These are phyloP conservation scores for Conticribra guillardii DNA, from an alignment of 108 stramenopile species.

Conservation along the genomic window DNA sequence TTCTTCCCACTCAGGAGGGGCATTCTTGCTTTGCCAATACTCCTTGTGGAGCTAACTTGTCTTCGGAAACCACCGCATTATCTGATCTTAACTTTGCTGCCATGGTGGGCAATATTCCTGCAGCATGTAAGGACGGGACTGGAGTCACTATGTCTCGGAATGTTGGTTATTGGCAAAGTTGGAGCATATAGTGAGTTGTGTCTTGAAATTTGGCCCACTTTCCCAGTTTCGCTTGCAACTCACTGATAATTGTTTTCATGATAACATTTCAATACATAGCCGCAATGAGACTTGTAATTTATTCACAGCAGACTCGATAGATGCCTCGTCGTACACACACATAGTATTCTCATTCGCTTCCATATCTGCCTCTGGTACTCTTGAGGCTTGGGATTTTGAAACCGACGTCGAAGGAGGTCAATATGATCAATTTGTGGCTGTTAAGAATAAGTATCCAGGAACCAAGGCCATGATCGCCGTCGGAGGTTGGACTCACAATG, in stretches of 20 bases:
- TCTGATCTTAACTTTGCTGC: slow-evolving; percentile 32
- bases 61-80: slow-evolving; percentile 11
- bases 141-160: slow-evolving; percentile 43
- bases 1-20: too few species aligned
- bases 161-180: slow-evolving; percentile 56
- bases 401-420: slow-evolving; percentile 30
- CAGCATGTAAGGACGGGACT: slow-evolving; percentile 25
- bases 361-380: slow-evolving; percentile 25
- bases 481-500: slow-evolving; percentile 55
- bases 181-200: slow-evolving; percentile 44
- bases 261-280: too few species aligned
- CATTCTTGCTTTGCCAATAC: slow-evolving; percentile 47
- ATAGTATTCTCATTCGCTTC: slow-evolving; percentile 48
- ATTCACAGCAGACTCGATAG: slow-evolving; percentile 39
- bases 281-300: slow-evolving; percentile 42
- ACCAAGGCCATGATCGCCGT: slow-evolving; percentile 42
- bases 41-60: slow-evolving; percentile 17
- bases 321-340: slow-evolving; percentile 54
- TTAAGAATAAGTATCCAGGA: slow-evolving; percentile 35
- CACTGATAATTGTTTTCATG: too few species aligned
- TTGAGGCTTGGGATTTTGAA: slow-evolving; percentile 49
- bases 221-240: too few species aligned
- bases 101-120: slow-evolving; percentile 36
- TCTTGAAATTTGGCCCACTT: too few species aligned
- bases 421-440: slow-evolving; percentile 28